Base-by-base conservation (phyloP, 768 basidiomycete genomes). In the Lentinula detonsa region DNA sequence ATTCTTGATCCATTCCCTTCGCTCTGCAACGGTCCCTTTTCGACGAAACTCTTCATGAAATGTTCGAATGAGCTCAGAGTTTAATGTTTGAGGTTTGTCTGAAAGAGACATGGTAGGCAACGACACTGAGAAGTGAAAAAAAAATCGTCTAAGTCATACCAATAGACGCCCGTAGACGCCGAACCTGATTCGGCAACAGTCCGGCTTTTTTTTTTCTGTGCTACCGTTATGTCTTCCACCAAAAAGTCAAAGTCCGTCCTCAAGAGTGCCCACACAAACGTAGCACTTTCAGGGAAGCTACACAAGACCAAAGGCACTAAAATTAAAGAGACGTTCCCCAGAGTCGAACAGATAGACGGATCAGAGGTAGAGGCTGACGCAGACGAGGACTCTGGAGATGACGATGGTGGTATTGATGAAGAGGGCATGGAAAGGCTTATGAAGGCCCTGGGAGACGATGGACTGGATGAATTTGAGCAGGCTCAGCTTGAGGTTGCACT, bases 391-490 rank as follows among this genome's bases (percentile, higher is more conserved):
- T 64, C 63, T 48, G 59, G 58, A n/a, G 76, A 75, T 34, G 76
- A 81, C 49, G 75, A 81, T 50, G 83, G 76, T 9, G 83, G 77
- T 31, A 73, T 85, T 5, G 81, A 85, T 64, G 79, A 83, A 63
- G 77, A 78, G 65, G 85, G 84, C n/a, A 80, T 85, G 79, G 74
- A 78, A 65, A 73, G 79, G 50, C 74, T 86, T 4, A 78, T 86
- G 73, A 76, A 78, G 15, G 77, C 82, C 9, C 69, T 87, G 31
- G 87, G 85, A 11, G 86, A 87, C 21, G 84, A 88, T 62, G 85
- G 81, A 1, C 69, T 88, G 61, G 82, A 88, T 66, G 87, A 89
- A 23, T 82, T 84, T 67, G 88, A 84, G 53, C 75, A 77, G 60
- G 82, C 80, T 33, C 80, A 87, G 66, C 72, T 90, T 48, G 74